Conservation (phyloP, 345 rosid genomes). For the Gossypium bickii region DNA sequence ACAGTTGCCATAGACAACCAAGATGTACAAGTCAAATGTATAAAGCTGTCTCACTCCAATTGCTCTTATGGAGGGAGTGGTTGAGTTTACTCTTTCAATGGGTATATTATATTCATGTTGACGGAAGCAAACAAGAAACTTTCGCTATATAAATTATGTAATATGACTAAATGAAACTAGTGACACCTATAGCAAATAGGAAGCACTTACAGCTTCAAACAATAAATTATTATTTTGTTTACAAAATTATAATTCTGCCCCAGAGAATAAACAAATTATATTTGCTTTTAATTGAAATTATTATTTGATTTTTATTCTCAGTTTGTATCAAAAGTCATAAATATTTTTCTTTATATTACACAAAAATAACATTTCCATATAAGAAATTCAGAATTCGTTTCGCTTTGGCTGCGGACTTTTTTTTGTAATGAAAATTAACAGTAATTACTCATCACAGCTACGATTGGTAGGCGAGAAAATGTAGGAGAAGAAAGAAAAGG, state of each 20-base stretch:
- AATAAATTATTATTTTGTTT: neutral
- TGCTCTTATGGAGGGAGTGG: neutral
- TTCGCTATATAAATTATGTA: slow-evolving; percentile 1
- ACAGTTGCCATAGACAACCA: neutral
- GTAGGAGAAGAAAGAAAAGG: slow-evolving; percentile 1
- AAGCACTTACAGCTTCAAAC: slow-evolving; percentile 9
- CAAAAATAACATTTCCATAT: neutral
- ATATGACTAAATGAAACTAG: slow-evolving; percentile 1
- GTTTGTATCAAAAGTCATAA: neutral
- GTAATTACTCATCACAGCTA: neutral
- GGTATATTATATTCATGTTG: slow-evolving; percentile 12
- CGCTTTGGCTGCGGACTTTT: neutral
- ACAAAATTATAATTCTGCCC: slow-evolving; percentile 1
- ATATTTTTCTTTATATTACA: neutral
- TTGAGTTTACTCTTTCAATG: slow-evolving; percentile 1
- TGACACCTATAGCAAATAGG: neutral
- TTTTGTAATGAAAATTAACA: neutral
- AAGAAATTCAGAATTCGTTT: neutral
- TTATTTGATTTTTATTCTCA: neutral
- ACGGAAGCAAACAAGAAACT: neutral
- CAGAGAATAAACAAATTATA: neutral
- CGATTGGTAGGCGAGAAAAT: slow-evolving; percentile 4
- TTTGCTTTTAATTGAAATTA: slow-evolving; percentile 1
- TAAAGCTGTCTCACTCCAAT: slow-evolving; percentile 1
- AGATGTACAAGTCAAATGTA: slow-evolving; percentile 7